Evolutionary conservation across 1,139 yeast species (phyloP), one percentile per base, ranked within the genome.

Genomic region (Pichia sp.): DNA sequence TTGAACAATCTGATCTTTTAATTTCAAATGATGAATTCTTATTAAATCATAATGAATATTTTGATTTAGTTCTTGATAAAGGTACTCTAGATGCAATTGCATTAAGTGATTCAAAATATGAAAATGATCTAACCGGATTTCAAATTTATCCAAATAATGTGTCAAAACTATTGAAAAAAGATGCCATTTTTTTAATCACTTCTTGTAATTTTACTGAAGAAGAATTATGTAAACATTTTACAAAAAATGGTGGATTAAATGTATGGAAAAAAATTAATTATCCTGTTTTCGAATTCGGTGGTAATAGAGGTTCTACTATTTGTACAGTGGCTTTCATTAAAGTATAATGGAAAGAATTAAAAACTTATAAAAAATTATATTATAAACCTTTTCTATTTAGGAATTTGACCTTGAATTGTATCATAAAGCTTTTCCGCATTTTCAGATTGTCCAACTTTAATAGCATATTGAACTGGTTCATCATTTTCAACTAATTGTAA

Each of bases 1-100:
- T 80, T 52, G 67, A 67, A 12, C 70, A 67, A 43, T 76, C 71
- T 27, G 80, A 77, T 55, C 62, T 77, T 37, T 59, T 76, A 38
- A 60, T 62, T 37, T 52, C 60, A 26, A 35, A 55, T 10, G 61
- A 67, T 26, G 49, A 55, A 1, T 61, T 62, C 40, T 30, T 61
- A 6, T 12, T 27, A 24, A 44, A 54, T 42, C 53, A 58, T 45
- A 51, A 61, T 1, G 68, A 73, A 33, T 55, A 66, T 33, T 89
- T 76, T 65, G 95, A 90, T 57, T 63, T 92, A 6, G 75, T 90
- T 2, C 67, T 90, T 35, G 99, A 92, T 63, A 92, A 92, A 61
- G 98, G 99, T 9, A 92, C 99, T 0, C 66, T 94, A 35, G 99
- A 92, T 66, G 98, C 99, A 6, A 92, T 94, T 52, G 97, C 97